Evolutionary conservation across 2,329 filamentous ascomycete species (phyloP), one percentile per base, ranked within the genome.

Genomic region (Cladophialophora carrionii): DNA sequence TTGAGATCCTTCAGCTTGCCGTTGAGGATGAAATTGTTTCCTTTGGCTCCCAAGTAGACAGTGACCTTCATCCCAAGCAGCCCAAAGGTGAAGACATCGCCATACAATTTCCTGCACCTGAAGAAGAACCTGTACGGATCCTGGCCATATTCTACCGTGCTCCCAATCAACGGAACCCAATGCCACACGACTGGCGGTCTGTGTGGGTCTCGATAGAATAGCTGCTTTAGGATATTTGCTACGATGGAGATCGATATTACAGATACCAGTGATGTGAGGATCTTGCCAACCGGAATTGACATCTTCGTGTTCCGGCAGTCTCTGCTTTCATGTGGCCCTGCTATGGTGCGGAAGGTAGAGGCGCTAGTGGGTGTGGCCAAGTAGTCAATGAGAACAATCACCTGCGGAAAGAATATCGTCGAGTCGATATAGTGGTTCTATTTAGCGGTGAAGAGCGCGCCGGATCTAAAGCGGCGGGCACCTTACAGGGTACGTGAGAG

Each of bases 61-160:
- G 92, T 96, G 54, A 90, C 95, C 80, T 92, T 94, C 83, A 90
- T 92, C 72, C 92, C 92, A 60, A 96, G 87, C 57, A 96, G 85
- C 66, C 96, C 81, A 74, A 96, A 96, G 20, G 92, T 96, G 77
- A 95, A 96, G 74, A 92, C 87, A 78, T 96, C 90, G 75, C 92
- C 92, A 76, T 94, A 90, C 90, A 96, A 96, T 73, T 85, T 83
- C 72, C 88, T 85, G 79, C 87, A 85, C 72, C 83, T 72, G 73
- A 84, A 84, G 76, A 88, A 88, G 78, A 88, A 88, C 65, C 81
- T 82, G 77, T 84, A 87, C 1, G 87, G 73, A 74, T 98, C 92
- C 79, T 97, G 97, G 78, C 94, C 94, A 80, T 98, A 99, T 52
- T 87, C 90, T 73, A 98, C 83, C 66, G 95, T 97, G 81, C 89